Evolutionary conservation across 306 rosid genomes (phyloP), one percentile per base, ranked within the genome.

Genomic region (Fragaria ananassa): DNA sequence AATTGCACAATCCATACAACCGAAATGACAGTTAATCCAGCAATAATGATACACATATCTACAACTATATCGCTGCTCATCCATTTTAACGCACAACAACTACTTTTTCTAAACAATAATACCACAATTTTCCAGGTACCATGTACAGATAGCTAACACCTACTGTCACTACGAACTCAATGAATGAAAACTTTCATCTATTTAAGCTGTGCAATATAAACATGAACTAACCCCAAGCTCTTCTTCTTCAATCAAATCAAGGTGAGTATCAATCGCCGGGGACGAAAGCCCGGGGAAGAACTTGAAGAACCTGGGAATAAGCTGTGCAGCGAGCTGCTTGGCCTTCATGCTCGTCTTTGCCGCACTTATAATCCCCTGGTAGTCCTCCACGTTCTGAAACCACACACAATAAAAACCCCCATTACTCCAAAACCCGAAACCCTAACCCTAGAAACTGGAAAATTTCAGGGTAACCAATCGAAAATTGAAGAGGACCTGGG

Each of bases 301-400:
- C 86, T 95, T 95, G 82, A 86, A 95, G 83, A 92, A 95, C 87
- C 89, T 91, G 4, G 98, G 99, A 81, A 95, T 95, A 68, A 95
- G 91, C 86, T 95, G 99, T 3, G 98, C 98, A 12, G 99, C 93
- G 68, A 95, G 82, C 74, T 95, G 99, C 86, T 95, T 95, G 49
- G 97, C 96, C 87, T 95, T 92, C 12, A 89, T 89, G 79, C 96
- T 95, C 14, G 89, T 88, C 82, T 85, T 95, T 1, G 98, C 97
- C 0, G 92, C 92, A 86, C 83, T 95, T 39, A 95, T 95, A 53
- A 95, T 95, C 56, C 96, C 97, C 84, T 91, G 86, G 68, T 92
- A 95, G 78, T 92, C 97, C 72, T 73, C 81, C 60, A 90, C 87
- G 76, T 90, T 84, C 99, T 95, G 83, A 64, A 67, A 74, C 41